phyloP scores from a whole-genome alignment of 2,329 filamentous ascomycete species.

The Diaporthe batatas region DNA sequence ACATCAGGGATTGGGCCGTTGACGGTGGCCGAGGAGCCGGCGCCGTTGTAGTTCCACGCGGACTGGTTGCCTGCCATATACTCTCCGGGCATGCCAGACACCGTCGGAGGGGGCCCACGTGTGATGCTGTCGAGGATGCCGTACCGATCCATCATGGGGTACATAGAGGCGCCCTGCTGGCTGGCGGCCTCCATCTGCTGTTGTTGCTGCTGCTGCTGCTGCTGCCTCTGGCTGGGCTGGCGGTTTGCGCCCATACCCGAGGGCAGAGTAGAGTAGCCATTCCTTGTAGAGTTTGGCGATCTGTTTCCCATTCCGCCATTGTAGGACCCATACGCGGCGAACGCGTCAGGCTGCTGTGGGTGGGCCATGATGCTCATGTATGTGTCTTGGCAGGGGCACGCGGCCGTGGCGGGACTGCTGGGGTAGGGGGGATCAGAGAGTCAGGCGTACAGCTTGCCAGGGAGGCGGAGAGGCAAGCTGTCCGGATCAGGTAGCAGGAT shows the following conservation, averaged over 20 bases:
- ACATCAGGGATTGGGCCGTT: slow-evolving; percentile 75
- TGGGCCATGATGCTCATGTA: slow-evolving; percentile 42
- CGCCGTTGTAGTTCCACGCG: slow-evolving; percentile 49
- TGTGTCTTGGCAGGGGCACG: slow-evolving; percentile 26
- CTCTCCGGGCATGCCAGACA: slow-evolving; percentile 45
- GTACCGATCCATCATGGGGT: slow-evolving; percentile 48
- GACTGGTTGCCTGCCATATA: slow-evolving; percentile 47
- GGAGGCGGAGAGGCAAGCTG: slow-evolving; percentile 36
- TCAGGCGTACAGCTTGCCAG: slow-evolving; percentile 34
- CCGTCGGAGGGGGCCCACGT: slow-evolving; percentile 45
- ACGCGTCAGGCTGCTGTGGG: slow-evolving; percentile 41
- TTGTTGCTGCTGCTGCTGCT: slow-evolving; percentile 42
- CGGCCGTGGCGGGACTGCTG: slow-evolving; percentile 7
- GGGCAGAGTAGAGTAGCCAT: slow-evolving; percentile 49
- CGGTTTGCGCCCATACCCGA: slow-evolving; percentile 44
- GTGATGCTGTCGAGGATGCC: slow-evolving; percentile 48
- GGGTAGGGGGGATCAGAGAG: not conserved
- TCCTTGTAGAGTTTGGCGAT: slow-evolving; percentile 47
- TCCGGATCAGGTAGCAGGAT: slow-evolving; percentile 12
- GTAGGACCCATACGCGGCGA: slow-evolving; percentile 41
- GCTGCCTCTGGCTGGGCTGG: slow-evolving; percentile 46
- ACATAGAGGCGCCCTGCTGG: slow-evolving; percentile 46
- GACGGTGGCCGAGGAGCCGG: slow-evolving; percentile 47
- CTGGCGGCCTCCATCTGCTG: slow-evolving; percentile 47
- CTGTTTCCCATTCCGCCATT: slow-evolving; percentile 44